These are phyloP conservation scores for Colletotrichum cuscutae DNA, from an alignment of 2,329 filamentous ascomycete species.

Conservation along the genomic window DNA sequence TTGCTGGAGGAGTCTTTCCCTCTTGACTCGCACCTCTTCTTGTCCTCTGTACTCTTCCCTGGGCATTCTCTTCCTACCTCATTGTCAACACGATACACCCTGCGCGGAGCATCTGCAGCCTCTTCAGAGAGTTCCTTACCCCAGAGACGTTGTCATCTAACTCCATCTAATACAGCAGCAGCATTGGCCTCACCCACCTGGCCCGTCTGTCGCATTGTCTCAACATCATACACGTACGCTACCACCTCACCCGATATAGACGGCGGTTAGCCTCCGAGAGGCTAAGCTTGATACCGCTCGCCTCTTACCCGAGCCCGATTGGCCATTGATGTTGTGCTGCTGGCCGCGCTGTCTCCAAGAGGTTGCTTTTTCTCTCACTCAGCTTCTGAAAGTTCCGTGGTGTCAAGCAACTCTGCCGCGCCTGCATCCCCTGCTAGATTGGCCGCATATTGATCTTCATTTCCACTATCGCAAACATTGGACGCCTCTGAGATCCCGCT, in stretches of 20 bases:
- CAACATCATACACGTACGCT: constrained; percentile 14
- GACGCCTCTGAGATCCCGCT: constrained; percentile 32
- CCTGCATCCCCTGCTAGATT: not conserved
- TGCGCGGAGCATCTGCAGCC: not conserved
- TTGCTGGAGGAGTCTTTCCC: not conserved
- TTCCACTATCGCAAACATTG: constrained; percentile 35
- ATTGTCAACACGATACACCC: not conserved
- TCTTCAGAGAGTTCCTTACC: not conserved
- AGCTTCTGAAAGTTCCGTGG: not conserved
- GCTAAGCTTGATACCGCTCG: not conserved
- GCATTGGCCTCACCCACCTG: not conserved
- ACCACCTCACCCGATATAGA: constrained; percentile 1
- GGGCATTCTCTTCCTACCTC: not conserved
- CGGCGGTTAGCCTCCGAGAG: constrained; percentile 8
- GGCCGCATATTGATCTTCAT: constrained; percentile 32
- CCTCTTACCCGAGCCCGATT: not conserved
- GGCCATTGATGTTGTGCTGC: constrained; percentile 6
- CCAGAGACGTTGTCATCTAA: not conserved
- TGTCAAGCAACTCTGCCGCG: not conserved
- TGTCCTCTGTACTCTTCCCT: not conserved
- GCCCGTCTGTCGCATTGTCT: not conserved
- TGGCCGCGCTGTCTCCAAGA: not conserved
- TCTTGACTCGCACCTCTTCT: not conserved
- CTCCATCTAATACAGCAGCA: not conserved
- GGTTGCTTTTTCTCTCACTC: constrained; percentile 17